Base-by-base conservation (phyloP, 2,329 filamentous ascomycete genomes). In the Cladosporium sp. region DNA sequence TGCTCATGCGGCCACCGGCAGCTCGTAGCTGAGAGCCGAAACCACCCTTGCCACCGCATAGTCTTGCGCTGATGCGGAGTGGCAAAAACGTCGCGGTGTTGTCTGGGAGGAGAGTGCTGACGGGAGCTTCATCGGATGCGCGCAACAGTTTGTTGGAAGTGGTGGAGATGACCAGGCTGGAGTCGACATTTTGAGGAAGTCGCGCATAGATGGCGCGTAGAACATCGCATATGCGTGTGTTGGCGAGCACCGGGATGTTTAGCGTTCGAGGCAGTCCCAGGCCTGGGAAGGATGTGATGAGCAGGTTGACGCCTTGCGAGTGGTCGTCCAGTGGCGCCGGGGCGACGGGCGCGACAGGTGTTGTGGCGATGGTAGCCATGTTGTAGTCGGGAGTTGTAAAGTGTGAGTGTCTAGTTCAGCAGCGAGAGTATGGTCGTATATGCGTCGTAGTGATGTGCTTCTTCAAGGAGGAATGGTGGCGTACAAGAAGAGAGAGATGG, bases 11-110 rank as follows among this genome's bases (percentile, higher is more conserved):
- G 48, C 96, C 95, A 75, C 96, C 95, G 3, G 95, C 95, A 0
- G 96, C 95, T 75, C 96, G 92, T 43, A 99, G 88, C 78, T 99
- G 96, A 1, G 94, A 98, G 63, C 95, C 95, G 76, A 99, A 99
- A 74, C 95, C 95, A 78, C 95, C 95, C 77, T 99, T 99, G 76
- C 96, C 96, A 81, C 96, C 95, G 71, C 90, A 91, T 46, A 97
- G 81, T 6, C 91, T 90, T 1, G 89, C 83, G 7, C 88, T 89
- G 32, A 99, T 87, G 63, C 93, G 91, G 4, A 99, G 85, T 0
- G 93, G 89, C 18, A 99, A 84, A 70, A 98, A 89, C 36, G 88
- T 87, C 81, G 73, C 76, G n/a, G 53, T 59, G 36, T 70, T 62
- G 57, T 65, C 68, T 32, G 84, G 80, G 43, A 95, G 83, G 23